These are phyloP conservation scores for Sicyos baderoa DNA, from an alignment of 306 rosid species.

Conservation along the genomic window DNA sequence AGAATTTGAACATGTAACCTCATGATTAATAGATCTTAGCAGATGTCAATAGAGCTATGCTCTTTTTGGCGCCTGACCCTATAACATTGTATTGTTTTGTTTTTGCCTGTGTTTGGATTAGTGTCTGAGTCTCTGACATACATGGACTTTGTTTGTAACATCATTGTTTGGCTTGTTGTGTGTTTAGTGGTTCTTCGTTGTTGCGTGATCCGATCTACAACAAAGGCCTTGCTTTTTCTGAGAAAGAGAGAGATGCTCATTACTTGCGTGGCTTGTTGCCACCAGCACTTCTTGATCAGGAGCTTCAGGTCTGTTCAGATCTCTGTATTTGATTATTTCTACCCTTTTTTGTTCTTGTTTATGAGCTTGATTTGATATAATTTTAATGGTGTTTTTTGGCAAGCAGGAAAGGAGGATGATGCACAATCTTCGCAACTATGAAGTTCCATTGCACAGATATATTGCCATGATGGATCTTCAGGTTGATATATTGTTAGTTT, in stretches of 20 bases:
- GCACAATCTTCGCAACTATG: constrained; percentile 80
- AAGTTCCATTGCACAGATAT: constrained; percentile 84
- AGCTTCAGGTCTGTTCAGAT: constrained; percentile 59
- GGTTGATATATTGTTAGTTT: constrained; percentile 28
- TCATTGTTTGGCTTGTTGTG: constrained; percentile 13
- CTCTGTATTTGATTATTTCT: not conserved
- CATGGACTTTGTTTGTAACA: not conserved
- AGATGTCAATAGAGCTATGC: no score
- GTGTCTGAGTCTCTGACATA: not conserved
- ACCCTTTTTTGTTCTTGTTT: not conserved
- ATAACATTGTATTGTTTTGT: not conserved
- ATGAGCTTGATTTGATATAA: not conserved
- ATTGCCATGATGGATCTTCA: constrained; percentile 97
- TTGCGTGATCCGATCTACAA: constrained; percentile 89
- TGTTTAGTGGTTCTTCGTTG: constrained; percentile 57
- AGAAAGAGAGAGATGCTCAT: constrained; percentile 88
- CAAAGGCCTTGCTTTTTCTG: constrained; percentile 84
- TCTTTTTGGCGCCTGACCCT: no score
- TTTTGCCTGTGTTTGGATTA: not conserved
- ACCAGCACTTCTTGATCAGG: constrained; percentile 58
- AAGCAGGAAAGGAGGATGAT: constrained; percentile 70
- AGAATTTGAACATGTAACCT: no score
- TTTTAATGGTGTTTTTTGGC: constrained; percentile 11
- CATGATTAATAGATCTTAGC: no score
- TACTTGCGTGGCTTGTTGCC: constrained; percentile 94